Base-by-base conservation (phyloP, 805 yeast genomes). In the Lipomyces starkeyi region DNA sequence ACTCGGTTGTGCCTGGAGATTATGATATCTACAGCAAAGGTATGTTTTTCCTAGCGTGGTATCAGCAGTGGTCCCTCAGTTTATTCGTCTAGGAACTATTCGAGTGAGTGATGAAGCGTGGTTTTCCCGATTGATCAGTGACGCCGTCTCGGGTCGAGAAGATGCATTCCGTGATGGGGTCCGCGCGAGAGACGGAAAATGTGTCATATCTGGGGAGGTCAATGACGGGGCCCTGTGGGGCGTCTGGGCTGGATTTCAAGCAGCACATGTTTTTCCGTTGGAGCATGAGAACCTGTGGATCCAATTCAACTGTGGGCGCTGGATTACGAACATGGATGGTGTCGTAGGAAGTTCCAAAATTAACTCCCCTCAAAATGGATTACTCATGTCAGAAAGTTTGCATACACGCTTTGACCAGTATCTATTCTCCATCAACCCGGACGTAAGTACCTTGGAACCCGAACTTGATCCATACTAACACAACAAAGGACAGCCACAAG, bases 161-260 rank as follows among this genome's bases (percentile, higher is more conserved):
- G 56, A 53, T 53, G 56, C 32, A 53, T 53, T 53, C 56, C 56
- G 56, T 8, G 54, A 49, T 49, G 54, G 54, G 54, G 54, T 49
- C 54, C 56, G 56, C 56, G 56, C 27, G 56, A 53, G 56, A 53
- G 29, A 53, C 32, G 56, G 32, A 13, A 53, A 53, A 53, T 53
- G 56, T 53, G 32, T 53, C 56, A 53, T 53, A 53, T 53, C 56
- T 8, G 56, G 56, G 27, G 56, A 53, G 32, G 29, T 53, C 32
- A 53, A 53, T 22, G 56, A 53, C 2, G 27, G 27, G 32, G 56
- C 56, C 56, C 13, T 7, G 29, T 53, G 56, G 56, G 56, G 29
- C 56, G 56, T 53, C 56, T 53, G 56, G 32, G 56, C 56, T 53
- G 56, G 56, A 20, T 53, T 53, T 53, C 56, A 53, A 53, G 56